Evolutionary conservation across 805 yeast species (phyloP), one percentile per base, ranked within the genome.

Genomic region (Aciculoconidium aculeatum): DNA sequence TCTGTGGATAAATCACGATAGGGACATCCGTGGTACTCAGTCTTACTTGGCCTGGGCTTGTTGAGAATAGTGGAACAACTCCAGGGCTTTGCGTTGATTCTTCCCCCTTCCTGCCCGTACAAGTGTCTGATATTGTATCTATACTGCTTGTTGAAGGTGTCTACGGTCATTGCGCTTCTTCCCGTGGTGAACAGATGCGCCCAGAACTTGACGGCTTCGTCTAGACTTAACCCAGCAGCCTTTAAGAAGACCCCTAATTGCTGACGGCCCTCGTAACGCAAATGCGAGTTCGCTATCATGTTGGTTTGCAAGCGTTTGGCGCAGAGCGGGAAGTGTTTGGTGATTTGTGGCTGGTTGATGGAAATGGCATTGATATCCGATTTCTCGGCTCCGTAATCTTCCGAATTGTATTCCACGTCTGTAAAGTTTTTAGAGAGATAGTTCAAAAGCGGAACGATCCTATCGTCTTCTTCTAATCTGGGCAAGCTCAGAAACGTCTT

Each of bases 1-100:
- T 84, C 94, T n/a, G 72, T 50, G 8, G 72, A 65, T 45, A 82
- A 61, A 45, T 82, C 90, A 31, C 94, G 65, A 56, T 83, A 92
- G 4, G 97, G 96, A 55, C 97, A 90, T 2, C 98, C 98, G 50
- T 90, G 96, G 35, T 61, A 71, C 42, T 88, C 95, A 23, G 67
- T 70, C 27, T 70, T 65, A 25, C 66, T 59, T 0, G 94, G 87
- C 39, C 77, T 71, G 6, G 86, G 85, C 42, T 78, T 78, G 15
- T 75, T 66, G 34, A 85, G 55, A 23, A 92, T 85, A 2, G 80
- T 76, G 21, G 75, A 72, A 61, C 96, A 92, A 49, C 79, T 82
- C 80, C 81, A 73, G 3, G 97, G 95, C 45, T 74, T 73, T 56
- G 86, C 87, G 44, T 86, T 83, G 45, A 76, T 80, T 36, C 95